Base-by-base conservation (phyloP, 371 early-diverging fungal species). In the Mortierella sp. region DNA sequence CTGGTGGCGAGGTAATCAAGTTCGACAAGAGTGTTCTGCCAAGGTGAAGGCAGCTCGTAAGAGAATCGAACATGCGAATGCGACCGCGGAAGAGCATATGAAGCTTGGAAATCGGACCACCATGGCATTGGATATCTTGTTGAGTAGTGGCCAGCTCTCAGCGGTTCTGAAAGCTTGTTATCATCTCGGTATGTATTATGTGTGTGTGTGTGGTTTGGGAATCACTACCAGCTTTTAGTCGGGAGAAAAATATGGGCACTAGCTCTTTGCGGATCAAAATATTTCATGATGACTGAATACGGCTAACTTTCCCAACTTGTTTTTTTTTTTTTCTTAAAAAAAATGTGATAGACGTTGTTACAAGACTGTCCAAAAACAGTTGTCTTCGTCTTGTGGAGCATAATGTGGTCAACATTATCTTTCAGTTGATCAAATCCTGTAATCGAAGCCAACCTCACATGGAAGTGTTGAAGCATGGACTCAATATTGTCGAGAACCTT, bases 381-480 rank as follows among this genome's bases (percentile, higher is more conserved):
- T 79, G 83, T 55, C 60, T 70, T 18, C 79, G 83, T 4, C 63
- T 83, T n/a, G 74, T 83, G 53, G 75, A 83, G 56, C 81, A 83
- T 50, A 72, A 81, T 57, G 73, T 71, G 25, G 66, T 81, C 50
- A 74, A 70, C 46, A 75, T 83, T 43, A 83, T 83, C 55, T 73
- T 81, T 51, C 72, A 68, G 45, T 57, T 83, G 46, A 81, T 83
- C 70, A 67, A 72, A 51, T 79, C 77, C n/a, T 83, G 81, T 53
- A 83, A 83, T 59, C 83, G 83, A 16, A 68, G 68, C 14, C 74
- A 76, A 57, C 83, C 83, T 1, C 83, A 83, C 28, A 82, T 81
- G 75, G 81, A 83, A 57, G 81, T 83, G 6, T 29, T 83, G 55
- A 81, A 79, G 47, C 81, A 81, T 43, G 72, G 71, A 1, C 72